Evolutionary conservation across 2,329 filamentous ascomycete species (phyloP).

Genomic region (Sordariomycetes sp.): DNA sequence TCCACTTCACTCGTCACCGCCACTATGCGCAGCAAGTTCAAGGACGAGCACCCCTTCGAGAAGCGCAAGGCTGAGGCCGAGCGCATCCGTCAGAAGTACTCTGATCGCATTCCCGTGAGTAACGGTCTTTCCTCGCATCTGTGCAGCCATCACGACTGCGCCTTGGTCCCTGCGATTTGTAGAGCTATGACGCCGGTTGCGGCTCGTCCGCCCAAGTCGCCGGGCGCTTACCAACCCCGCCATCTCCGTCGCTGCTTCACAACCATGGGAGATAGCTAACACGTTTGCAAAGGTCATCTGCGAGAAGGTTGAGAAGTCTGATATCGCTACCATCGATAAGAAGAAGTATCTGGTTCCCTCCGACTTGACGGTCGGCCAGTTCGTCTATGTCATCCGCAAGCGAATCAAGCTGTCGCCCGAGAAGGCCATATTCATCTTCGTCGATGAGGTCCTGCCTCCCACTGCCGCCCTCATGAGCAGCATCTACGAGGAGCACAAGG

Average conservation of each 20-base stretch:
- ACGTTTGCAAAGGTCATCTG: constrained; percentile 71
- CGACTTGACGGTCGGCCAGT: constrained; percentile 96
- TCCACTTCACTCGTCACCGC: no score
- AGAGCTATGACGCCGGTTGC: background rate
- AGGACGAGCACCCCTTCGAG: constrained; percentile 99
- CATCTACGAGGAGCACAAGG: constrained; percentile 99
- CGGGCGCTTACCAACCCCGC: no score
- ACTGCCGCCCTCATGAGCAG: constrained; percentile 98
- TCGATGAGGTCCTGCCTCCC: constrained; percentile 93
- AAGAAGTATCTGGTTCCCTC: constrained; percentile 99
- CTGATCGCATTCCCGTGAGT: constrained; percentile 94
- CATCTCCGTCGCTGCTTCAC: background rate
- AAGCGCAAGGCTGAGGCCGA: constrained; percentile 99
- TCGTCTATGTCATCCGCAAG: constrained; percentile 99
- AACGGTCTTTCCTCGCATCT: background rate
- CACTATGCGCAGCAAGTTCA: constrained; percentile 98
- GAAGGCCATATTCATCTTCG: constrained; percentile 99
- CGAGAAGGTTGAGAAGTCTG: constrained; percentile 98
- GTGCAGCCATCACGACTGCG: background rate
- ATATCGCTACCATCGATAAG: constrained; percentile 99
- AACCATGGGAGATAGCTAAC: no score
- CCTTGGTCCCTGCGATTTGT: background rate
- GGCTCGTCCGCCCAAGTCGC: background rate
- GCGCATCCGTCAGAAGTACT: constrained; percentile 98
- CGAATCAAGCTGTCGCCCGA: constrained; percentile 98